phyloP scores from a whole-genome alignment of 73 alveolate genomes.

The Blepharisma japonicum region DNA sequence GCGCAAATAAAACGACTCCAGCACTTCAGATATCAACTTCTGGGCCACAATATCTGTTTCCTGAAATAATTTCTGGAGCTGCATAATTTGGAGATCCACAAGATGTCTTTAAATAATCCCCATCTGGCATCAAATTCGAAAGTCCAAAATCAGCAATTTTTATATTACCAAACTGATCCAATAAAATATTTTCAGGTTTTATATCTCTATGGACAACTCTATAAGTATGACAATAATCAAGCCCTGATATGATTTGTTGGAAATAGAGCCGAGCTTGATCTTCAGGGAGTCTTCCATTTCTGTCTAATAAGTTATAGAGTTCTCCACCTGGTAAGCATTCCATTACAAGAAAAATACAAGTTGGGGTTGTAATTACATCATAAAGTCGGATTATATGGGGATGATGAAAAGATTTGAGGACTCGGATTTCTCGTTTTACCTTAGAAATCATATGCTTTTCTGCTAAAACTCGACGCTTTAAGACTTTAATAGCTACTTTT shows the following conservation, averaged over 20 bases:
- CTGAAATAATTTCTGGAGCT: constrained; percentile 91
- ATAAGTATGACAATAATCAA: constrained; percentile 66
- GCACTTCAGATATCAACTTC: constrained; percentile 81
- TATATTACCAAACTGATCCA: constrained; percentile 64
- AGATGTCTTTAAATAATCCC: constrained; percentile 77
- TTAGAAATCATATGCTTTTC: constrained; percentile 62
- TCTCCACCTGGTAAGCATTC: constrained; percentile 91
- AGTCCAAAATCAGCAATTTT: constrained; percentile 90
- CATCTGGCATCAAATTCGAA: constrained; percentile 63
- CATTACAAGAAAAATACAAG: constrained; percentile 60
- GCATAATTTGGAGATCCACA: constrained; percentile 97
- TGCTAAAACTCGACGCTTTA: constrained; percentile 57
- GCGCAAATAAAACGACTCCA: constrained; percentile 82
- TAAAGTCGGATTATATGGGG: constrained; percentile 81
- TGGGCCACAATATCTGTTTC: constrained; percentile 77
- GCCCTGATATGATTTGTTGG: constrained; percentile 70
- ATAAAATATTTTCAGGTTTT: constrained; percentile 73
- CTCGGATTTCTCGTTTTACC: constrained; percentile 72
- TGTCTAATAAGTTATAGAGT: constrained; percentile 82
- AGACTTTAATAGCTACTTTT: constrained; percentile 75
- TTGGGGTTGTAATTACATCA: constrained; percentile 71
- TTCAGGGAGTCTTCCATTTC: constrained; percentile 71
- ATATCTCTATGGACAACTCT: constrained; percentile 77
- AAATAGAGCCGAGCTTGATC: constrained; percentile 66
- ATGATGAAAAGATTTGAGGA: constrained; percentile 75